phyloP scores from a whole-genome alignment of 768 basidiomycete genomes.

The Tremella mesenterica region DNA sequence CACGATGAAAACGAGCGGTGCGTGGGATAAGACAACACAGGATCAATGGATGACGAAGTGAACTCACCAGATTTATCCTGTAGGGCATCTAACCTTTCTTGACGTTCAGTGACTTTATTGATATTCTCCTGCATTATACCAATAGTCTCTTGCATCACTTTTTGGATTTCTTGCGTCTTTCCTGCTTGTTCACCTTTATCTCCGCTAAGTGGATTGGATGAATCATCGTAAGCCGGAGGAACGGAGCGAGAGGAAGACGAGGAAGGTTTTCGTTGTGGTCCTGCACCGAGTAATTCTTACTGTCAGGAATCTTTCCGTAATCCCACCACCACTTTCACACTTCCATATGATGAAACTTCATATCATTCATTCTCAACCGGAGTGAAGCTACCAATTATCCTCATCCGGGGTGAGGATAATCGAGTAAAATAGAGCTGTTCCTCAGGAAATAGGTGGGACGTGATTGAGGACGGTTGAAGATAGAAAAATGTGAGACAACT shows the following conservation, averaged over 20 bases:
- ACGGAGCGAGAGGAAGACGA: not conserved
- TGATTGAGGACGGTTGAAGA: no score
- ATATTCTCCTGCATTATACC: conserved; percentile 14
- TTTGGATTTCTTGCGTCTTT: conserved; percentile 10
- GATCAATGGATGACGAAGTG: not conserved
- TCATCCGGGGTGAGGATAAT: no score
- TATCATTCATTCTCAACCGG: no score
- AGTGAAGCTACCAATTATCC: no score
- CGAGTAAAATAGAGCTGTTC: no score
- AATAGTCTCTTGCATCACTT: conserved; percentile 9
- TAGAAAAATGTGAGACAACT: no score
- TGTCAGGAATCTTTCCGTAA: not conserved
- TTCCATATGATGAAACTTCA: not conserved
- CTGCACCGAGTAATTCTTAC: not conserved
- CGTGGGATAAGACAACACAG: not conserved
- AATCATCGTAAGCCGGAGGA: not conserved
- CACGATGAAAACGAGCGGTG: not conserved
- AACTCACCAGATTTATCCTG: conserved; percentile 21
- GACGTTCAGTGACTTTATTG: conserved; percentile 15
- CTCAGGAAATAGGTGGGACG: no score
- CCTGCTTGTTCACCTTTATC: conserved; percentile 4
- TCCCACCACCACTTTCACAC: not conserved
- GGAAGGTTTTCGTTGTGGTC: not conserved
- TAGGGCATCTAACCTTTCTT: conserved; percentile 18
- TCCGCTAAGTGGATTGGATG: not conserved